These are phyloP conservation scores for Lenwebbia sp. DNA, from an alignment of 345 rosid species.

Conservation along the genomic window DNA sequence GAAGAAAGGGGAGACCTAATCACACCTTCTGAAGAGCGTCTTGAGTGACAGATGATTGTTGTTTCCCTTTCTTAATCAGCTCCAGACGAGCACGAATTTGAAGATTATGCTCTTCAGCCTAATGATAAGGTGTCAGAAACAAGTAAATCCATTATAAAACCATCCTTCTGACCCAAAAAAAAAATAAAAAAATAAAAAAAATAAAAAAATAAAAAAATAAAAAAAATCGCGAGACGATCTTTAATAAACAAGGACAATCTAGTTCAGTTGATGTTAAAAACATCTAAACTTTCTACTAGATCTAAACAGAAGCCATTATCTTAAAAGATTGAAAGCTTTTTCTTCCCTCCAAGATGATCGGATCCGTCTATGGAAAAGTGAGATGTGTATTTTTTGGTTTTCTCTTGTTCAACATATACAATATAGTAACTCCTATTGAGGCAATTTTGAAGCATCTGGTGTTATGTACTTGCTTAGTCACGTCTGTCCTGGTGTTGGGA, in stretches of 20 bases:
- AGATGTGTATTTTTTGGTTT: neutral
- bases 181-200: no score
- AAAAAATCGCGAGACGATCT: neutral
- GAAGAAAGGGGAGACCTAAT: neutral
- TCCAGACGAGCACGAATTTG: constrained; percentile 15
- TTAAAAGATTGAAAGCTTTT: neutral
- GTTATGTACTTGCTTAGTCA: neutral
- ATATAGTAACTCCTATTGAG: neutral
- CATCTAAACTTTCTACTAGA: neutral
- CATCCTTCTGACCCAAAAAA: neutral
- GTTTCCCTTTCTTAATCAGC: constrained; percentile 5
- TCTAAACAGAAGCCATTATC: neutral
- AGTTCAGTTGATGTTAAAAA: neutral
- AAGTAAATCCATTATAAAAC: neutral
- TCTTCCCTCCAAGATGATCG: neutral
- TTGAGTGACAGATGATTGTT: neutral
- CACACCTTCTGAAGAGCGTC: constrained; percentile 4
- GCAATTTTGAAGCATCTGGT: neutral
- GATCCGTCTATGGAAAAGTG: neutral
- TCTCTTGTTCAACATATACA: neutral
- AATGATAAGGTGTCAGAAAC: neutral
- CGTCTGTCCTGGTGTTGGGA: neutral
- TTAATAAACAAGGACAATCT: neutral
- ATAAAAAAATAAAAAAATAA: no score
- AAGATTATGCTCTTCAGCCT: constrained; percentile 61